phyloP scores from a whole-genome alignment of 1,284 basidiomycete genomes.

The Rhodotorula sp. region DNA sequence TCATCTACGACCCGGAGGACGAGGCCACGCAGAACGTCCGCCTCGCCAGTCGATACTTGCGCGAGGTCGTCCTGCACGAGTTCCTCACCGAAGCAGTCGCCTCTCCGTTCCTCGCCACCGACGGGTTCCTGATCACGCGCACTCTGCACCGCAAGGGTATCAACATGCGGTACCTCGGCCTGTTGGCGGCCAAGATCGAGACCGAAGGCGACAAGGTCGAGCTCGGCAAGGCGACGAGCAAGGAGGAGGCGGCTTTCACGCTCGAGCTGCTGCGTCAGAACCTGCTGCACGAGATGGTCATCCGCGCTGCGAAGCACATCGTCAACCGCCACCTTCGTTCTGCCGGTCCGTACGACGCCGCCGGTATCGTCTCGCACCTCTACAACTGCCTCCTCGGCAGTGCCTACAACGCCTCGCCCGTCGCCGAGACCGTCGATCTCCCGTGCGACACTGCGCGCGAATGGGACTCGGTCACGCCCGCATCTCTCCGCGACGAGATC shows the following conservation, averaged over 20 bases:
- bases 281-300: constrained; percentile 57
- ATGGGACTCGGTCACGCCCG: constrained; percentile 57
- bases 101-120: constrained; percentile 52
- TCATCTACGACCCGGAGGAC: constrained; percentile 54
- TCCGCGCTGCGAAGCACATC: constrained; percentile 58
- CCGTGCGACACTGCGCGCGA: constrained; percentile 44
- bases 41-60: constrained; percentile 56
- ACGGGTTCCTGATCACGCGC: constrained; percentile 56
- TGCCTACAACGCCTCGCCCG: constrained; percentile 51
- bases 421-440: constrained; percentile 50
- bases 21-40: constrained; percentile 57
- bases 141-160: constrained; percentile 58
- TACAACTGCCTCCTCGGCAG: constrained; percentile 60
- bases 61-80: constrained; percentile 54
- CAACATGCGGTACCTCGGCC: constrained; percentile 62
- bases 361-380: constrained; percentile 57
- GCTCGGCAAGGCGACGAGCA: constrained; percentile 16
- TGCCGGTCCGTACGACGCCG: constrained; percentile 51
- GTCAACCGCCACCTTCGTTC: constrained; percentile 53
- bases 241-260: constrained; percentile 36
- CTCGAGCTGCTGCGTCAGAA: constrained; percentile 47
- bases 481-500: constrained; percentile 52
- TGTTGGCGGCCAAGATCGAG: constrained; percentile 52
- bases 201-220: constrained; percentile 47
- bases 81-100: constrained; percentile 56